These are phyloP conservation scores for Blastobotrys indianensis DNA, from an alignment of 1,139 yeast genomes.

Conservation along the genomic window DNA sequence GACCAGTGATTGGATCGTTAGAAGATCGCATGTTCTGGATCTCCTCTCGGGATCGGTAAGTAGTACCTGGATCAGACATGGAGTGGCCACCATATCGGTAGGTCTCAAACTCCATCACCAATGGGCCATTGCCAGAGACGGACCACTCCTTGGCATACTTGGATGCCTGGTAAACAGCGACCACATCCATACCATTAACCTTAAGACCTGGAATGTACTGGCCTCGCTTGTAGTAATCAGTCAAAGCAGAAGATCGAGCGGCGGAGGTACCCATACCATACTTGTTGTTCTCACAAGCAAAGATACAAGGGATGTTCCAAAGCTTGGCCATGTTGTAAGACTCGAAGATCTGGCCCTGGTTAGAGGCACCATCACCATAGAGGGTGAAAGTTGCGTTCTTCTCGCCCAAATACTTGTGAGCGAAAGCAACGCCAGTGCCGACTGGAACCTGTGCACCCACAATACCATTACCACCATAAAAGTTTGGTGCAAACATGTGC, in stretches of 20 bases:
- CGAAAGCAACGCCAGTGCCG: slow-evolving; percentile 96
- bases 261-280: slow-evolving; percentile 99
- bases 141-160: slow-evolving; percentile 97
- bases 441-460: slow-evolving; percentile 99
- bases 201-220: slow-evolving; percentile 98
- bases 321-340: slow-evolving; percentile 97
- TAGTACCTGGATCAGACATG: slow-evolving; percentile 99
- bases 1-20: slow-evolving; percentile 96
- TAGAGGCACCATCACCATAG: slow-evolving; percentile 99
- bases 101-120: slow-evolving; percentile 93
- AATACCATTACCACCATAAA: slow-evolving; percentile 99
- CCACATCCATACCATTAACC: slow-evolving; percentile 96
- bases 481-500: slow-evolving; percentile 95
- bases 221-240: slow-evolving; percentile 97
- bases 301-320: slow-evolving; percentile 92
- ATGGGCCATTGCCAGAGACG: slow-evolving; percentile 89
- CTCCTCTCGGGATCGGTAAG: slow-evolving; percentile 99
- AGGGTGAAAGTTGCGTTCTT: slow-evolving; percentile 80
- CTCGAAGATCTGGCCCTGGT: slow-evolving; percentile 98
- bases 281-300: slow-evolving; percentile 97
- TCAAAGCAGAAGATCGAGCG: slow-evolving; percentile 90
- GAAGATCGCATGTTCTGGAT: slow-evolving; percentile 98
- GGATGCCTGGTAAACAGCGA: slow-evolving; percentile 93
- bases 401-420: slow-evolving; percentile 81
- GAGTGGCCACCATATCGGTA: slow-evolving; percentile 99